Evolutionary conservation across 2,329 filamentous ascomycete species (phyloP), one percentile per base, ranked within the genome.

Genomic region (Penicillium sp.): DNA sequence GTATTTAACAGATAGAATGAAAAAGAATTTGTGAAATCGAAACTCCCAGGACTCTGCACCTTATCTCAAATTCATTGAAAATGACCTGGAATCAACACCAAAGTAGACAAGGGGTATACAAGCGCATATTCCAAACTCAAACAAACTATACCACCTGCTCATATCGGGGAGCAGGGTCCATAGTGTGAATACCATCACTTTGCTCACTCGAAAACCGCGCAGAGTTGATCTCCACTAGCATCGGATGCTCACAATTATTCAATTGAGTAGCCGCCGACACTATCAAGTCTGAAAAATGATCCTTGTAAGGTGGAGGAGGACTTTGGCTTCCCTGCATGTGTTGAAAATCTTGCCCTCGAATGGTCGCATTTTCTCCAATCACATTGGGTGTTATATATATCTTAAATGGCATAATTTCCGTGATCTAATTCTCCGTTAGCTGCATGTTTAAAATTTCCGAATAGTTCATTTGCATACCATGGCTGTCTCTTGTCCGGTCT

Each of bases 291-390:
- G 53, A 35, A 36, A 45, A 45, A 9, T 22, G 41, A 19, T 55
- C 47, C 2, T 10, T 35, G 7, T 55, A 55, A 19, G 53, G 40
- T 3, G 53, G 53, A 10, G 53, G 53, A 8, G 47, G 53, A 25
- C 26, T 26, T 17, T 12, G 26, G 12, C 14, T 45, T 10, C 26
- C 35, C 4, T 51, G 40, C 12, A 51, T 38, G 5, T 28, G 12
- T 28, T 51, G 46, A 1, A 45, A 26, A 17, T 45, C 17, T 22
- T 40, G 41, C n/a, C 26, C 47, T 19, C 42, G 19, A 17, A 33
- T 16, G 8, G 33, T 28, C 2, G 16, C 19, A 22, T 38, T 16
- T 4, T 35, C 47, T 7, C 40, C 35, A 17, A 37, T 31, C 7
- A 45, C 19, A 41, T 40, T n/a, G 0, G 47, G 19, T 16, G 53